Base-by-base conservation (phyloP, 768 basidiomycete genomes). In the Royoungia palumana region DNA sequence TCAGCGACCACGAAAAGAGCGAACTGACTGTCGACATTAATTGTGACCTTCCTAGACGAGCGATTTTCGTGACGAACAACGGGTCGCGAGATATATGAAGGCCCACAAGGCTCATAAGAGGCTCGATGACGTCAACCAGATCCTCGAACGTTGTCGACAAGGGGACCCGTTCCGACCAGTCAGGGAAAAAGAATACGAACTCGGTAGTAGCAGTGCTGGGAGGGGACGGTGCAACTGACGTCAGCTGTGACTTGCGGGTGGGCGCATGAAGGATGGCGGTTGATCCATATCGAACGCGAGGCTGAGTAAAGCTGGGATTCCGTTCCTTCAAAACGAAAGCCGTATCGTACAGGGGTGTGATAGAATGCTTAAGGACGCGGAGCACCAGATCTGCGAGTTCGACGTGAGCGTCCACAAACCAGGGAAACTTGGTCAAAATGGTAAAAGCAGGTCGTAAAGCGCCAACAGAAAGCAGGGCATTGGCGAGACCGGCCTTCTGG, bases 141-240 rank as follows among this genome's bases (percentile, higher is more conserved):
- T 95, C 93, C 36, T 85, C 83, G 42, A 82, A 62, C 0, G 73
- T 72, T 7, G 72, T 68, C 62, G 86, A 86, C 25, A 82, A 57
- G 5, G 89, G 89, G 25, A 94, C 71, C 41, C 77, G 75, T 38
- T 85, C 79, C 13, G 70, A 65, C 94, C 94, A 97, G 47, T 83
- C 75, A 12, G 91, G 87, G 65, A 85, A 95, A 76, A 96, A 97
- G 75, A 90, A 96, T 6, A 90, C 79, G 58, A 91, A 95, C 43
- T 86, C 82, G n/a, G 76, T 77, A 4, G 74, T 76, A 46, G 72
- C 78, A 19, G 91, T 94, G 57, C 81, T 78, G 0, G 89, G 87
- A 21, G 94, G 94, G 12, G 80, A 79, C 4, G 94, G 94, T 2
- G 88, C 86, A 66, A 79, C 79, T 4, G 87, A 68, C 0, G 90